Conservation (phyloP, 1,284 basidiomycete species). For the Athelia sp. region DNA sequence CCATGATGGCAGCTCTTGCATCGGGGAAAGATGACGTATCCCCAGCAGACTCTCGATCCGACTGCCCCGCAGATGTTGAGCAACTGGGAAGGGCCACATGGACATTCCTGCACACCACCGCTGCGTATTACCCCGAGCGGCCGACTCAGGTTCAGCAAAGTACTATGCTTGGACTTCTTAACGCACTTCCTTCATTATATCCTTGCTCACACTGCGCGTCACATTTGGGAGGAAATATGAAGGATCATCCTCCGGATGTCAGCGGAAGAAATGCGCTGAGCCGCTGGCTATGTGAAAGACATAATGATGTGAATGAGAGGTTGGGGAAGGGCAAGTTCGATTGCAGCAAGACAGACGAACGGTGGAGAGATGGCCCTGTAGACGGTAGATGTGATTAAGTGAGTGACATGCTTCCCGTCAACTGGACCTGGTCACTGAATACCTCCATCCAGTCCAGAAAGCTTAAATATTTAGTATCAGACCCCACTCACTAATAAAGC, state of each 20-base stretch:
- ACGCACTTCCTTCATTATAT: constrained; percentile 76
- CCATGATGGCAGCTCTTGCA: constrained; percentile 36
- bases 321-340: constrained; percentile 82
- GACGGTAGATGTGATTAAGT: constrained; percentile 84
- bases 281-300: constrained; percentile 84
- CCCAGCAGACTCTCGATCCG: constrained; percentile 38
- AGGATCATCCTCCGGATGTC: constrained; percentile 68
- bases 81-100: constrained; percentile 87
- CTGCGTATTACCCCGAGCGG: constrained; percentile 86
- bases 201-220: constrained; percentile 83
- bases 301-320: constrained; percentile 87
- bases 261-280: constrained; percentile 64
- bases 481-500: too few species aligned
- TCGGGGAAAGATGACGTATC: constrained; percentile 23
- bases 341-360: constrained; percentile 72
- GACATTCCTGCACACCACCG: constrained; percentile 93
- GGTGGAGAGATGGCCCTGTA: constrained; percentile 87
- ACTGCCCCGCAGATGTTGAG: constrained; percentile 87
- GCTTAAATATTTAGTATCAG: too few species aligned
- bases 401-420: too few species aligned
- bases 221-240: constrained; percentile 72
- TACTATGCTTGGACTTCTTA: constrained; percentile 78
- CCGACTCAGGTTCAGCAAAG: constrained; percentile 69
- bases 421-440: too few species aligned
- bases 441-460: too few species aligned